Evolutionary conservation across 2,329 filamentous ascomycete genomes (phyloP).

Genomic region (Moelleriella libera): DNA sequence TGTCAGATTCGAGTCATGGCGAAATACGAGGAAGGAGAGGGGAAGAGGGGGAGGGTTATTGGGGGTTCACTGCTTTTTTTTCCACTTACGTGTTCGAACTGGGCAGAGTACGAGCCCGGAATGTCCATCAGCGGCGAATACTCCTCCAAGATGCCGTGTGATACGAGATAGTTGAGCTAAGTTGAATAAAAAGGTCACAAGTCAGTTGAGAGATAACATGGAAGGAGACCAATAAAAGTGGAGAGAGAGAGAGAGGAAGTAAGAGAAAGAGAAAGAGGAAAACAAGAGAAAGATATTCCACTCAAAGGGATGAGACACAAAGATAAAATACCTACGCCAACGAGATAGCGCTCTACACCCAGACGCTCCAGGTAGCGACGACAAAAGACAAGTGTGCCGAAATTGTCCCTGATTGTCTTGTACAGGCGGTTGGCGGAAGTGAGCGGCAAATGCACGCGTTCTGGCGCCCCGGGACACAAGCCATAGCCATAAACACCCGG

Average conservation of each 20-base stretch:
- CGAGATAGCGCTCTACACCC: constrained; percentile 87
- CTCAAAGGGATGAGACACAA: neutral
- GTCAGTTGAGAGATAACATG: too few species aligned
- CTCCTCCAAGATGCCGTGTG: constrained; percentile 70
- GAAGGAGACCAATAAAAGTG: too few species aligned
- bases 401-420: constrained; percentile 90
- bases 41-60: neutral
- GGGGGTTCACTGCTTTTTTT: neutral
- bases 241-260: too few species aligned
- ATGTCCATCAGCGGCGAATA: constrained; percentile 84
- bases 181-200: too few species aligned
- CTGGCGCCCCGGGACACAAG: constrained; percentile 55
- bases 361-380: constrained; percentile 80
- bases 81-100: constrained; percentile 77
- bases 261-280: too few species aligned
- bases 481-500: constrained; percentile 65
- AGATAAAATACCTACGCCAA: constrained; percentile 47
- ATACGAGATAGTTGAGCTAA: constrained; percentile 74
- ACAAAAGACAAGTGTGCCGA: constrained; percentile 84
- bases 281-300: too few species aligned
- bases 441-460: constrained; percentile 55
- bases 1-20: too few species aligned
- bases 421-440: constrained; percentile 75
- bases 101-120: constrained; percentile 89
- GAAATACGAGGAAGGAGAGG: too few species aligned